Base-by-base conservation (phyloP, 2,329 filamentous ascomycete genomes). In the Aspergillus ustus region DNA sequence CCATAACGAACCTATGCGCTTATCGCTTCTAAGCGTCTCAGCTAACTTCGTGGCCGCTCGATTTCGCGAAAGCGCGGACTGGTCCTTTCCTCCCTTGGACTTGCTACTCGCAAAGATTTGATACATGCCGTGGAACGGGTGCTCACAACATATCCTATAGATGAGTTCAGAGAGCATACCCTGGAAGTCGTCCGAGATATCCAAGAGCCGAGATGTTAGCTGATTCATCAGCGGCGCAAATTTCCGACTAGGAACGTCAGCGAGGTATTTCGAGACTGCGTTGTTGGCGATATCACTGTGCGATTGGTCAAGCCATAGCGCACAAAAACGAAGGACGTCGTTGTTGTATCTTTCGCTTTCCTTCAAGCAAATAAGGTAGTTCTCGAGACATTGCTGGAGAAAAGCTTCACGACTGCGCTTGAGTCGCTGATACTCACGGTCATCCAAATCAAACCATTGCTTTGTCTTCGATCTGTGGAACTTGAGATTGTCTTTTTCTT, bases 71-170 rank as follows among this genome's bases (percentile, higher is more conserved):
- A 88, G 80, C 0, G 91, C 91, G 3, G 90, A 85, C 45, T 90
- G 87, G 67, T 97, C 94, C 67, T 90, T 89, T 56, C 83, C 78
- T 55, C 76, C 83, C 68, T 89, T 88, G 54, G 85, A 87, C 69
- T 89, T 91, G 49, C 87, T 88, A 22, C 90, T 89, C 2, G 93
- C 91, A 82, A 94, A 97, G 46, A 99, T 92, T 69, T 98, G 93
- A 74, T 99, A 96, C 88, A 98, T 94, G 52, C 93, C 93, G 73
- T 99, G 96, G 75, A 93, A 97, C 0, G 95, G 96, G 77, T 99
- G 95, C 60, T 99, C 93, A 11, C 86, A 83, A 72, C 94, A 98
- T 59, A 99, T 97, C 8, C 88, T 89, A 70, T 88, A 87, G 4
- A 98, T 88, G 19, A 99, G 80, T 2, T 83, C 82, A 55, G 87